Percentiles rank a stretch among this genome's conserved stretches.
phyloP scores from a whole-genome alignment of 2,329 filamentous ascomycete species.

The Trichoderma arundinaceum region DNA sequence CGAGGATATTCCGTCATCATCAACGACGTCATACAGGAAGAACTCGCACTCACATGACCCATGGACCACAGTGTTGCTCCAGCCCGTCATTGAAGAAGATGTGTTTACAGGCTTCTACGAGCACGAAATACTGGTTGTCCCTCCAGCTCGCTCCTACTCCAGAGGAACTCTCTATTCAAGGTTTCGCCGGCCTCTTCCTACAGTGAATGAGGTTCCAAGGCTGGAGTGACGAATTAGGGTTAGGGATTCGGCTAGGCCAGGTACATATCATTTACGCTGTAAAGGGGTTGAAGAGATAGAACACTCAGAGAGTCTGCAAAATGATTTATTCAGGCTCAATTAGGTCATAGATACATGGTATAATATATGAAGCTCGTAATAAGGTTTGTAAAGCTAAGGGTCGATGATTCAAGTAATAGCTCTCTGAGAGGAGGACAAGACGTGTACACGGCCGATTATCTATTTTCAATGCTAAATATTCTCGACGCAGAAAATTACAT shows the following conservation, averaged over 20 bases:
- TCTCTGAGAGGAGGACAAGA: too few relatives aligned
- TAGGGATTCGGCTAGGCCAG: background rate
- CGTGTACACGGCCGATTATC: too few relatives aligned
- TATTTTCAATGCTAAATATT: too few relatives aligned
- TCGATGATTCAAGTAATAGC: too few relatives aligned
- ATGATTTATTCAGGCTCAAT: background rate
- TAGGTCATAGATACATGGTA: background rate
- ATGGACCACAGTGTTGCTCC: background rate
- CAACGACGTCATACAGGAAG: background rate
- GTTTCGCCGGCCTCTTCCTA: slow-evolving; percentile 4
- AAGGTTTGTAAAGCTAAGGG: too few relatives aligned
- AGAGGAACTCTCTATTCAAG: background rate
- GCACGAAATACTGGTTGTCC: background rate
- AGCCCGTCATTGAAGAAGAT: slow-evolving; percentile 5
- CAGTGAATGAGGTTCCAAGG: slow-evolving; percentile 2
- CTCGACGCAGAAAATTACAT: too few relatives aligned
- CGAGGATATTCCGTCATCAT: background rate
- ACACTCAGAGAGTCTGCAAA: background rate
- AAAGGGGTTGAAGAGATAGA: background rate
- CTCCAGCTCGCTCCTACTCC: background rate
- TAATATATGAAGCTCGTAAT: too few relatives aligned
- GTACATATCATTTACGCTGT: background rate
- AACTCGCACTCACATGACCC: background rate
- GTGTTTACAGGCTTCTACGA: background rate
- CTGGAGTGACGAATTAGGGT: background rate